These are phyloP conservation scores for Condylostoma magnum DNA, from an alignment of 169 alveolate genomes.

Conservation along the genomic window DNA sequence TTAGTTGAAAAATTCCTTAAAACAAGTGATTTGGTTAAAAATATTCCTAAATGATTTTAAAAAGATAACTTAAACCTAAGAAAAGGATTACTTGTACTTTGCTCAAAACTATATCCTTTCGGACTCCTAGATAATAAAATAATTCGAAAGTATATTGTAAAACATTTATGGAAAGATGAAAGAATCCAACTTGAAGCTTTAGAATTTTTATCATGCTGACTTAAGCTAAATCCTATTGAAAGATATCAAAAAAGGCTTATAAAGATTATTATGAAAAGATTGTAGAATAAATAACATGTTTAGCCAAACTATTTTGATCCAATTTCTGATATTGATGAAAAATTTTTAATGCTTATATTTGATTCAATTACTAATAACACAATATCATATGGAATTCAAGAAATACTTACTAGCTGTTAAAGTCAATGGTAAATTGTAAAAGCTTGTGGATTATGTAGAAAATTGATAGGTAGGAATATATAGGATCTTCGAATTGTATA, in stretches of 20 bases:
- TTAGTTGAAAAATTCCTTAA: not conserved
- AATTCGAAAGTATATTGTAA: not conserved
- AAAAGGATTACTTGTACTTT: not conserved
- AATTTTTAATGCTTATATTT: not conserved
- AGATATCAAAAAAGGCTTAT: not conserved
- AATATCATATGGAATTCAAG: conserved; percentile 3
- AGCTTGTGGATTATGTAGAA: not conserved
- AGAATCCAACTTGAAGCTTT: not conserved
- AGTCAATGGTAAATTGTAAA: not conserved
- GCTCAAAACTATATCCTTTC: not conserved
- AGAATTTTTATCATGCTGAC: not conserved
- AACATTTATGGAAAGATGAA: not conserved
- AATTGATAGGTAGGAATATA: conserved; percentile 16
- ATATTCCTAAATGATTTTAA: not conserved
- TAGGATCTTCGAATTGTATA: conserved; percentile 1
- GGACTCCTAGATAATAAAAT: not conserved
- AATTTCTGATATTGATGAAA: not conserved
- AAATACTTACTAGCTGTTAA: not conserved
- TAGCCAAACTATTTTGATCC: not conserved
- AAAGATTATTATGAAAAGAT: not conserved
- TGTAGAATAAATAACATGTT: not conserved
- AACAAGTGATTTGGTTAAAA: not conserved
- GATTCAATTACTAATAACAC: not conserved
- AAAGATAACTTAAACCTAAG: not conserved
- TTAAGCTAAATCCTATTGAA: no score